Base-by-base conservation (phyloP, 495 filamentous ascomycete genomes). In the Tuber umbilicatum region DNA sequence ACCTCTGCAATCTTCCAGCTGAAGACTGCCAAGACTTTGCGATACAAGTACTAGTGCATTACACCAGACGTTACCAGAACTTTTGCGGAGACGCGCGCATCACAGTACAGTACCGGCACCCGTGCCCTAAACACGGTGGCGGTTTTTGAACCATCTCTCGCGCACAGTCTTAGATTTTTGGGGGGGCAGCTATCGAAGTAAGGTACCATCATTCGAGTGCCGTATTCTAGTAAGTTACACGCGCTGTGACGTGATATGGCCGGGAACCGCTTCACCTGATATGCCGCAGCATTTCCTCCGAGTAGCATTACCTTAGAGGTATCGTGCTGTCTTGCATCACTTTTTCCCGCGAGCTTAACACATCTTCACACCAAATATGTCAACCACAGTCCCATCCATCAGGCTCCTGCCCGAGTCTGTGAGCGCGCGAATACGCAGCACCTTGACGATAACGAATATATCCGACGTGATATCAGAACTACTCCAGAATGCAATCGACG, bases 401-500 rank as follows among this genome's bases (percentile, higher is more conserved):
- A 85, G 86, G 74, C 89, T 86, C 60, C 86, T 98, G 68, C 92
- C 94, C 21, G 82, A 87, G 38, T 88, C 94, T 71, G 93, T 93
- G 71, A 86, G 89, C 72, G 88, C 91, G n/a, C 94, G 94, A 81
- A 90, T 99, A 83, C 92, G 91, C 78, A 97, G 94, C 1, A 97
- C 94, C 3, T 89, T 88, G 10, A 86, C 87, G 37, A 91, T 98
- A 76, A 91, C 89, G 3, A 89, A 90, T 41, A 84, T 99, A 69
- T 90, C 90, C 77, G 89, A 84, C 38, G 94, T 93, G 6, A 85
- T 93, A 55, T 83, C 88, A 72, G 91, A 92, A 70, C 85, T 99
- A n/a, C 76, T 94, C 12, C 89, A 92, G 80, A 99, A 99, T 83
- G 88, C 93, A 1, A 86, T 99, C 35, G 95, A 99, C 85, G 92